Conservation (phyloP, 768 basidiomycete genomes). For the Agaricus sinodeliciosus region DNA sequence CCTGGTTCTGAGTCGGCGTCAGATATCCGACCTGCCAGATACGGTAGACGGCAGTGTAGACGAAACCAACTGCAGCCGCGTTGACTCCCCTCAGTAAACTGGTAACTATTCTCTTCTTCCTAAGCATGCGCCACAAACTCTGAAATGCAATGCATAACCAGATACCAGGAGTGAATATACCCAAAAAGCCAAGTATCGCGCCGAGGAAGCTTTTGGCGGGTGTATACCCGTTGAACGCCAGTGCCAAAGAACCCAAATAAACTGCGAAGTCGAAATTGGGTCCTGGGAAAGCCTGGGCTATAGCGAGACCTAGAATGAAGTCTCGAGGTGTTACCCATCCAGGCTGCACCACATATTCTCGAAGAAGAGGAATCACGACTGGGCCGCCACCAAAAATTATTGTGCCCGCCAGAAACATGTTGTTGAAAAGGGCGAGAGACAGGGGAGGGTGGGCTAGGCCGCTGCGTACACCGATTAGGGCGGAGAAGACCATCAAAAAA, state of each 20-base stretch:
- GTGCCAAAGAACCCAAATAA: slow-evolving; percentile 42
- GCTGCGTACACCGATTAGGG: slow-evolving; percentile 24
- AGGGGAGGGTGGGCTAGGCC: slow-evolving; percentile 19
- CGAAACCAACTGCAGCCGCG: slow-evolving; percentile 35
- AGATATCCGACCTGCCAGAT: slow-evolving; percentile 33
- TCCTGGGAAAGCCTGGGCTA: slow-evolving; percentile 43
- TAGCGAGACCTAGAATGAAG: slow-evolving; percentile 47
- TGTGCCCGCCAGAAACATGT: slow-evolving; percentile 41
- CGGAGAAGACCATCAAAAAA: slow-evolving; percentile 22
- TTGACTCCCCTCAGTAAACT: slow-evolving; percentile 32
- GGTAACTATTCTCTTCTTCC: slow-evolving; percentile 22
- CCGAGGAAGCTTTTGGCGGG: slow-evolving; percentile 27
- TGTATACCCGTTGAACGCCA: slow-evolving; percentile 4
- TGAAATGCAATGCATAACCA: slow-evolving; percentile 30
- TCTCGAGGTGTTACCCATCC: slow-evolving; percentile 48
- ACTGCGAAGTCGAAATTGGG: slow-evolving; percentile 53
- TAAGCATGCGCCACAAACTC: slow-evolving; percentile 25
- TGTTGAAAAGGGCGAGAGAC: slow-evolving; percentile 32
- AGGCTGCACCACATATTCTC: slow-evolving; percentile 42
- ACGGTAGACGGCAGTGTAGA: slow-evolving; percentile 34
- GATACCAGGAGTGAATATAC: slow-evolving; percentile 44
- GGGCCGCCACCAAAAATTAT: slow-evolving; percentile 51
- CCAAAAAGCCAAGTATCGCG: slow-evolving; percentile 40
- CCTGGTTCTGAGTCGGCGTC: slow-evolving; percentile 19
- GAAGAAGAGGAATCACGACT: slow-evolving; percentile 48